Base-by-base conservation (phyloP, 179 eudicot genomes). In the Spinacia oleracea region DNA sequence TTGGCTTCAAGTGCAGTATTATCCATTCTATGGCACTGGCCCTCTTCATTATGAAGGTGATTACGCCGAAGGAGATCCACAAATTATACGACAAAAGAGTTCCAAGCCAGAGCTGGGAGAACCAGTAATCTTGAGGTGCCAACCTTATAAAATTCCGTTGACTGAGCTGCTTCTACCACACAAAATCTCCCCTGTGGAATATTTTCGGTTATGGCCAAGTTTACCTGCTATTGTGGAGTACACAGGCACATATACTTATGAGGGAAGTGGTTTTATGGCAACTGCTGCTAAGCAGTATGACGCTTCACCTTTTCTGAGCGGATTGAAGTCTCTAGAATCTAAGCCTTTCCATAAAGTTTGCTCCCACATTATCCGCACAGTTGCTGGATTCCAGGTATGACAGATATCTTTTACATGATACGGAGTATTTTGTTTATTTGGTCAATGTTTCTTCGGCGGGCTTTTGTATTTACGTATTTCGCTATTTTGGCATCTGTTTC, bases 301-400 rank as follows among this genome's bases (percentile, higher is more conserved):
- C 72, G 89, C 96, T 75, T 96, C 99, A 64, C 99, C 99, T 60
- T 96, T 96, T 81, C 87, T 96, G 78, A 89, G 89, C 86, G 99
- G 99, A 69, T 87, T 96, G 77, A 93, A 91, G 81, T 90, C 96
- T 69, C 83, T 93, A 68, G 87, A 93, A 81, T 87, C 97, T 34
- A 96, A 91, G 85, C 99, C 98, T 82, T 96, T 96, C 87, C 99
- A 96, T 83, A 89, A 84, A 90, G 99, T 96, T 85, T 96, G 99
- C 83, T 93, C 98, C 51, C 99, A 96, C 81, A 88, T 93, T 73
- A 91, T 96, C 73, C 92, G 94, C 20, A 96, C 99, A 32, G 97
- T 93, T 70, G 98, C 99, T 78, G 98, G 97, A 79, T 96, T 96
- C 81, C 95, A 93, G 97, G 97, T 89, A 77, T 62, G 78, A 23